phyloP scores from a whole-genome alignment of 257 asterid species.

The Anisodus tanguticus region DNA sequence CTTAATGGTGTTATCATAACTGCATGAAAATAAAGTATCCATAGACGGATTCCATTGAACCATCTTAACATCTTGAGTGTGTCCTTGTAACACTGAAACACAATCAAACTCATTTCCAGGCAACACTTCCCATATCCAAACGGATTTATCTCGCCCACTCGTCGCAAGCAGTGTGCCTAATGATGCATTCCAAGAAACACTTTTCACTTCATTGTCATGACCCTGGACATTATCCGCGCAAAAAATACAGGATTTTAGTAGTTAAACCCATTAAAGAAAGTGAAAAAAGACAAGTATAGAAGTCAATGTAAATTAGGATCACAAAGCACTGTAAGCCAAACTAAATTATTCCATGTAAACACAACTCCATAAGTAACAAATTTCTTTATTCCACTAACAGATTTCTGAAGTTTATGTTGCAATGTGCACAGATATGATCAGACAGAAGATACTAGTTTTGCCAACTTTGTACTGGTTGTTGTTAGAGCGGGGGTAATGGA shows the following conservation, averaged over 20 bases:
- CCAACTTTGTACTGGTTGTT: not conserved
- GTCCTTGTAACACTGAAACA: constrained; percentile 74
- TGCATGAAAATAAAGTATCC: constrained; percentile 78
- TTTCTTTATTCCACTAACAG: not conserved
- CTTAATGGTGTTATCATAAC: constrained; percentile 85
- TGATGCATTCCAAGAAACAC: constrained; percentile 80
- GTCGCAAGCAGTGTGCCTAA: constrained; percentile 75
- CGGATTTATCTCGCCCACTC: constrained; percentile 89
- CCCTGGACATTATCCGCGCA: constrained; percentile 49
- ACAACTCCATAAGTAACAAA: not conserved
- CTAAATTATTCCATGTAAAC: not conserved
- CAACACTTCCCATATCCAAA: constrained; percentile 86
- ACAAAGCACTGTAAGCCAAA: not conserved
- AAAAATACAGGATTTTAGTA: not conserved
- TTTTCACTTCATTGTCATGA: constrained; percentile 92
- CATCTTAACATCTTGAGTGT: constrained; percentile 91
- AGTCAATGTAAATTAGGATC: not conserved
- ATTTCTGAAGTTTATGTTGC: not conserved
- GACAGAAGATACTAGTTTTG: not conserved
- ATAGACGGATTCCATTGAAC: constrained; percentile 79
- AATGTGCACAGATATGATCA: not conserved
- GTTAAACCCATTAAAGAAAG: not conserved
- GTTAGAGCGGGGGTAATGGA: too few species aligned
- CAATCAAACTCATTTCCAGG: constrained; percentile 80
- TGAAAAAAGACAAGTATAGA: not conserved